Conservation (phyloP, 2,329 filamentous ascomycete species). For the Colletotrichum horii region DNA sequence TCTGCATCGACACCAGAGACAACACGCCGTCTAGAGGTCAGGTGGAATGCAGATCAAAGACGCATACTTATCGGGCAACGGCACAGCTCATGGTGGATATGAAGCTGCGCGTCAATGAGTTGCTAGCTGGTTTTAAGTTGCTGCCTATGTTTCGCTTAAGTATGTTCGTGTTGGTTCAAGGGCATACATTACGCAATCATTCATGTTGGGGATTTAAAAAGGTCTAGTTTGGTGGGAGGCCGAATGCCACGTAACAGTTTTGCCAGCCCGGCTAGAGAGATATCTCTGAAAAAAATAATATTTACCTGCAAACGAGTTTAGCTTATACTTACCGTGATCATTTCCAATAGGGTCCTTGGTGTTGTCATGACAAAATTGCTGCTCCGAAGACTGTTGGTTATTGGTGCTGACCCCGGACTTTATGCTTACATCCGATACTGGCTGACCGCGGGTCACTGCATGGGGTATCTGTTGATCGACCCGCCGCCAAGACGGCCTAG, state of each 20-base stretch:
- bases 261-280: not conserved
- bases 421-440: not conserved
- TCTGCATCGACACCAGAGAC: not conserved
- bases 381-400: not conserved
- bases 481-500: not conserved
- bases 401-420: not conserved
- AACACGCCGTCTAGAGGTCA: not conserved
- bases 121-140: not conserved
- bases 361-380: not conserved
- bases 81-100: not conserved
- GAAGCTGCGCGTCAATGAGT: not conserved
- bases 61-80: not conserved
- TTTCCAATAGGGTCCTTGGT: not conserved
- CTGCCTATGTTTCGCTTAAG: not conserved
- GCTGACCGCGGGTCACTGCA: not conserved
- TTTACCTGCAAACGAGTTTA: not conserved
- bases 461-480: not conserved
- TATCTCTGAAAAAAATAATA: rapidly evolving
- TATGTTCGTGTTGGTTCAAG: not conserved
- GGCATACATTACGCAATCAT: not conserved
- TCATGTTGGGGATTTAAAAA: not conserved
- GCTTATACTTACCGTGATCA: not conserved
- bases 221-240: not conserved
- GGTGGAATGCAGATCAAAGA: not conserved
- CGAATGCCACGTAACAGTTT: not conserved